A percentile compares a stretch with the other conserved stretches of the same genome.
Conservation (phyloP, 805 yeast genomes). For the Candida railenensis region DNA sequence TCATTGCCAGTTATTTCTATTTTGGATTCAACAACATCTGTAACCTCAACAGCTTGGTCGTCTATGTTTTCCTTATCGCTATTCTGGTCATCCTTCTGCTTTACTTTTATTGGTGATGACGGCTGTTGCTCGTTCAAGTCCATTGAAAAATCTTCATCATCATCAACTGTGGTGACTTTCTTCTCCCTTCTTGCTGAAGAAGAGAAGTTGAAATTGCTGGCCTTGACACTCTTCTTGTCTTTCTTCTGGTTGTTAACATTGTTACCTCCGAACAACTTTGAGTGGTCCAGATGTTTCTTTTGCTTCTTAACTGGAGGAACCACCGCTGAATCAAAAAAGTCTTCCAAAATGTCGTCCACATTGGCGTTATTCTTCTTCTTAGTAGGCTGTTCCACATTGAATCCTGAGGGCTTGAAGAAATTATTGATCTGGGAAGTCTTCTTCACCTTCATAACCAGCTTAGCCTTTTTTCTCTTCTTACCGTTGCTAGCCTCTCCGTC, state of each 20-base stretch:
- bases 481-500: conserved; percentile 25
- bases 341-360: conserved; percentile 67
- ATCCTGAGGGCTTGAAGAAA: conserved; percentile 46
- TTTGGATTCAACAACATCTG: not conserved
- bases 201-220: conserved; percentile 21
- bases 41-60: conserved; percentile 8
- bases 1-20: not conserved
- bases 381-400: conserved; percentile 17
- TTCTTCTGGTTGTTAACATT: not conserved
- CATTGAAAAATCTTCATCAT: not conserved
- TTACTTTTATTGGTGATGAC: conserved; percentile 37
- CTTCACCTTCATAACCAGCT: conserved; percentile 36
- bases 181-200: conserved; percentile 21
- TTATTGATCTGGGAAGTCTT: conserved; percentile 49
- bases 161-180: conserved; percentile 4
- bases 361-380: conserved; percentile 48
- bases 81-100: conserved; percentile 5
- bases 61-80: conserved; percentile 4
- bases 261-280: conserved; percentile 18
- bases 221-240: conserved; percentile 17
- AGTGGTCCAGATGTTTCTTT: conserved; percentile 1
- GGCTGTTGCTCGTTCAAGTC: conserved; percentile 14
- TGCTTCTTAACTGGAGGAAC: conserved; percentile 16
- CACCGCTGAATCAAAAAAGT: conserved; percentile 32
- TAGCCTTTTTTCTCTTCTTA: conserved; percentile 25